Percentiles rank a stretch among this genome's conserved stretches.
These are phyloP conservation scores for Raddia guianensis DNA, from an alignment of 176 grass and related monocot genomes.

Conservation along the genomic window DNA sequence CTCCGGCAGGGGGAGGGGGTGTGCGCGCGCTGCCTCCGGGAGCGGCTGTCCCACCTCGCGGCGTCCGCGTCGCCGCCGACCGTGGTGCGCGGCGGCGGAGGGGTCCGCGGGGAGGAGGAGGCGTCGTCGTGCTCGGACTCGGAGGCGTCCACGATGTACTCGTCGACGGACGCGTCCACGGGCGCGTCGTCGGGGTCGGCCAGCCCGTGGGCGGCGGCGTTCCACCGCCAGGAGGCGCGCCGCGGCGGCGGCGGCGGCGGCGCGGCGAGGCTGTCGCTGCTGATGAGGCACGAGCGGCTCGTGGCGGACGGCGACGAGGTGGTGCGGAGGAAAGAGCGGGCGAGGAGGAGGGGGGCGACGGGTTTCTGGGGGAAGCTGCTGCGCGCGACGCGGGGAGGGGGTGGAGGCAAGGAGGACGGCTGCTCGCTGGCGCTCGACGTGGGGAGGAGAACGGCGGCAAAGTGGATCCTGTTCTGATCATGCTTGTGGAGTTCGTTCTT, in stretches of 20 bases:
- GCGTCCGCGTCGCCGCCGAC: conserved; percentile 47
- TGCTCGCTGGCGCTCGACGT: conserved; percentile 52
- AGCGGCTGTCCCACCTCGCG: conserved; percentile 63
- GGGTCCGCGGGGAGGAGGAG: not conserved
- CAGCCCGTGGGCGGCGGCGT: conserved; percentile 51
- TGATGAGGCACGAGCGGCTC: conserved; percentile 53
- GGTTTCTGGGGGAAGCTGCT: conserved; percentile 78
- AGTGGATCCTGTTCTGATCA: conserved; percentile 62
- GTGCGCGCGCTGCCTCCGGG: conserved; percentile 75
- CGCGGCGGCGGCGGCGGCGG: not conserved
- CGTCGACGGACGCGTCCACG: conserved; percentile 28
- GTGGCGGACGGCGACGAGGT: conserved; percentile 43
- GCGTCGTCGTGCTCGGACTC: conserved; percentile 50
- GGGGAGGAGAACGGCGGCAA: conserved; percentile 52
- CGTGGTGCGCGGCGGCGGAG: conserved; percentile 7
- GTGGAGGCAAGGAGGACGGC: conserved; percentile 31
- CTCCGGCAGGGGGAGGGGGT: conserved; percentile 55
- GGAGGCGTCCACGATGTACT: conserved; percentile 38
- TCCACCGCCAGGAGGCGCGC: conserved; percentile 42
- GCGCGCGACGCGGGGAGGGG: conserved; percentile 44
- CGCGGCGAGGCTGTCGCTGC: conserved; percentile 46
- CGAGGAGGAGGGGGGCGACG: conserved; percentile 41
- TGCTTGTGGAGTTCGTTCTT: conserved; percentile 3
- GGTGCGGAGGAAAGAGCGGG: conserved; percentile 30
- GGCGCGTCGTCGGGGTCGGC: conserved; percentile 14